Base-by-base conservation (phyloP, 2,329 filamentous ascomycete genomes). In the Cadophora gregata region DNA sequence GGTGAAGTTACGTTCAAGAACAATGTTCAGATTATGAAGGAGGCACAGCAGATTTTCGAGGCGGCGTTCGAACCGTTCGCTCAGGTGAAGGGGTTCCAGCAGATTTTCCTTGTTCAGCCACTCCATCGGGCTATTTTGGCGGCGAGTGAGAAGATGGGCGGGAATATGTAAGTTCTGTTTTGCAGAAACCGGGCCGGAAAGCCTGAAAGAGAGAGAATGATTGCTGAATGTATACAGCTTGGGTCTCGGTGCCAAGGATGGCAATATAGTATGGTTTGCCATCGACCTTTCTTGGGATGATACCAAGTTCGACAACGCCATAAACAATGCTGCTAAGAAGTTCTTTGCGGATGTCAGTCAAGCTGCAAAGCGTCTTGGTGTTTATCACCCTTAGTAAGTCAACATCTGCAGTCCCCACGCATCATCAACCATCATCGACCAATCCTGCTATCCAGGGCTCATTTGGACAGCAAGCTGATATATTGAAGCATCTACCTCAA, bases 401-500 rank as follows among this genome's bases (percentile, higher is more conserved):
- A 3, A 9, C 33, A 8, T 1, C n/a, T n/a, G n/a, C n/a, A n/a
- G n/a, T n/a, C n/a, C n/a, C n/a, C n/a, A n/a, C n/a, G n/a, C n/a
- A n/a, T n/a, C n/a, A n/a, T n/a, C n/a, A n/a, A n/a, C n/a, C n/a
- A n/a, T n/a, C n/a, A n/a, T 16, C 12, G 36, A 38, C 31, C 31
- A 10, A 12, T 8, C 5, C 9, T 38, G 36, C 12, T 38, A 7
- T n/a, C n/a, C n/a, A n/a, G n/a, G 3, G 36, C 16, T 12, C 12
- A 14, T 38, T 14, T 16, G 9, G 36, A 38, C 8, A 16, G 16
- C 8, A 38, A 38, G 47, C 61, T 56, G 50, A 63, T 29, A 9
- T 7, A 10, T 7, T 56, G 27, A 21, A 63, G 50, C 21, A 21
- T 63, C 55, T 69, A 65, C 51, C 64, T 60, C 29, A 84, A 84